Conservation (phyloP, 306 rosid species). For the Rosa chinensis region DNA sequence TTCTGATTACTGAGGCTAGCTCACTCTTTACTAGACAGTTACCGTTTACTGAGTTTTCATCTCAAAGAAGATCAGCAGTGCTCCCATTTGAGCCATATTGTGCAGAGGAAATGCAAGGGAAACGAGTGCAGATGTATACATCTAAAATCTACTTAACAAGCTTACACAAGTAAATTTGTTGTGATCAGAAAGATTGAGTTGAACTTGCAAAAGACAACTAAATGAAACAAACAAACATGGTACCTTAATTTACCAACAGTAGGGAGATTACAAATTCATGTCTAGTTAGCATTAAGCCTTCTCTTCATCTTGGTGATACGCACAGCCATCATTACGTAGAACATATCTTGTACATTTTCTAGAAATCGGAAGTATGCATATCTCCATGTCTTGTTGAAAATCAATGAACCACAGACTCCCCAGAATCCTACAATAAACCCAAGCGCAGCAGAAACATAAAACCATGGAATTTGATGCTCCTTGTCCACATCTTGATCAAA, state of each 20-base stretch:
- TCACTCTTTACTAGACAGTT: conserved; percentile 20
- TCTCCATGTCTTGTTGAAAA: neutral
- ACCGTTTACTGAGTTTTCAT: conserved; percentile 65
- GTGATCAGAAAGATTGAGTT: no score
- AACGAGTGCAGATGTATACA: no score
- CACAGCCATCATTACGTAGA: neutral
- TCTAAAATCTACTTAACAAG: no score
- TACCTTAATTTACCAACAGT: neutral
- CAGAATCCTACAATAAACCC: neutral
- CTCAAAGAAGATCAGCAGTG: conserved; percentile 62
- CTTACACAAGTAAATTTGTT: no score
- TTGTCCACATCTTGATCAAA: neutral
- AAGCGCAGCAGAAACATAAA: neutral
- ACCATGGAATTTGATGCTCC: neutral
- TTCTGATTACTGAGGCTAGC: neutral
- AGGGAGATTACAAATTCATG: neutral
- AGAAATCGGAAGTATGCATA: no score
- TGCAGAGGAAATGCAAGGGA: conserved; percentile 31
- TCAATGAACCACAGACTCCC: neutral
- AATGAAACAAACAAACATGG: no score
- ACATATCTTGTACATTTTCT: neutral
- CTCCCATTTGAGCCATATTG: conserved; percentile 65
- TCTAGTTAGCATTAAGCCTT: no score
- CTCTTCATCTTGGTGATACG: neutral
- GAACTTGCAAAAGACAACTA: no score